Conservation (phyloP, 805 yeast genomes). For the Metschnikowia dekortorum region DNA sequence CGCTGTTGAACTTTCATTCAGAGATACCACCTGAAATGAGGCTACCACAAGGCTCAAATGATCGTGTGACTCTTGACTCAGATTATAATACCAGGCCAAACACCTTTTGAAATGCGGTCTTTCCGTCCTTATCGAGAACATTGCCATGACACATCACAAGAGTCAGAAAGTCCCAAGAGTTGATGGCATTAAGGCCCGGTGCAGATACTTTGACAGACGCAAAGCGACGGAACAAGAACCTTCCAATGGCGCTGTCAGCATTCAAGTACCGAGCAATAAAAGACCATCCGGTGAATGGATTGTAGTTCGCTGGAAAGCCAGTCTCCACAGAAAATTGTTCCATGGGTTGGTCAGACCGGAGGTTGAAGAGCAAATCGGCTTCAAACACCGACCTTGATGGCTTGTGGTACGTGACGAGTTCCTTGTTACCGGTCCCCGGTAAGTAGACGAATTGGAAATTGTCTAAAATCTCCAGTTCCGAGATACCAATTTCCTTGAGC, state of each 20-base stretch:
- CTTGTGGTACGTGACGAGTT: slow-evolving; percentile 48
- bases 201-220: slow-evolving; percentile 13
- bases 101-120: slow-evolving; percentile 14
- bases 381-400: slow-evolving; percentile 46
- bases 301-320: slow-evolving; percentile 41
- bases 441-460: slow-evolving; percentile 53
- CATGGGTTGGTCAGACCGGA: slow-evolving; percentile 37
- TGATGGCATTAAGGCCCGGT: slow-evolving; percentile 18
- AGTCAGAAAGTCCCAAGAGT: slow-evolving; percentile 23
- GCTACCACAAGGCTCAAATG: not conserved
- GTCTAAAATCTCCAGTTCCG: slow-evolving; percentile 33
- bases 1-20: too few relatives aligned
- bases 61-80: not conserved
- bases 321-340: slow-evolving; percentile 41
- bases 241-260: slow-evolving; percentile 37
- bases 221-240: slow-evolving; percentile 21
- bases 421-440: slow-evolving; percentile 56
- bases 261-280: slow-evolving; percentile 38
- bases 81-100: slow-evolving; percentile 8
- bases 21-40: not conserved
- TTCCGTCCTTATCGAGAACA: slow-evolving; percentile 13
- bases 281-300: slow-evolving; percentile 45
- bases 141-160: slow-evolving; percentile 25
- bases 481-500: slow-evolving; percentile 30
- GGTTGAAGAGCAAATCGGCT: slow-evolving; percentile 60